Conservation (phyloP, 75 land plant genomes). For the Picea glauca region DNA sequence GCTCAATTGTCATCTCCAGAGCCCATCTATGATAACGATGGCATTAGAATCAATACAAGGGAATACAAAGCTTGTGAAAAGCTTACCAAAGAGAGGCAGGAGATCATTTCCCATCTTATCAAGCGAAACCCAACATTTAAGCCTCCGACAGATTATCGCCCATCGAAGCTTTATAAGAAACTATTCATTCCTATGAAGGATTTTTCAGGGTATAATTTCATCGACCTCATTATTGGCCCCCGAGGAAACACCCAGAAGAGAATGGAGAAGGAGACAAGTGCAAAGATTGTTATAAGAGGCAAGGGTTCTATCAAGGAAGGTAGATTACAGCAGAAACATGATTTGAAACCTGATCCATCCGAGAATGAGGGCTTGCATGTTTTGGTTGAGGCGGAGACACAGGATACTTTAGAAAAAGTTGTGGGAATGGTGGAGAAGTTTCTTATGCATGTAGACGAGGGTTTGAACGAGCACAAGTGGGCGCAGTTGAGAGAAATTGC, state of each 20-base stretch:
- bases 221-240: conserved; percentile 20
- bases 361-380: conserved; percentile 35
- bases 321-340: conserved; percentile 20
- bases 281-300: conserved; percentile 38
- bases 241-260: conserved; percentile 37
- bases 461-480: conserved; percentile 25
- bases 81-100: conserved; percentile 23
- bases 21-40: too few species aligned
- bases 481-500: conserved; percentile 34
- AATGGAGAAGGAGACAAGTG: conserved; percentile 56
- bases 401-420: conserved; percentile 31
- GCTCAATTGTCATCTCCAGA: too few species aligned
- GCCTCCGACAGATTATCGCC: conserved; percentile 21
- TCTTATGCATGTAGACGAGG: conserved; percentile 28
- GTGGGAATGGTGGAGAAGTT: conserved; percentile 52
- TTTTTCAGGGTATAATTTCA: conserved; percentile 48
- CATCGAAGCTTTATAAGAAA: conserved; percentile 39
- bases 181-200: conserved; percentile 48
- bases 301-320: conserved; percentile 43
- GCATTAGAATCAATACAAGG: too few species aligned
- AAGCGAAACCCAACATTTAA: conserved; percentile 28
- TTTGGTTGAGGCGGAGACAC: conserved; percentile 40
- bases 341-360: conserved; percentile 20
- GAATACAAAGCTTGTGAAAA: conserved; percentile 3
- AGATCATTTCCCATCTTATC: conserved; percentile 30